Evolutionary conservation across 495 filamentous ascomycete species (phyloP).

Genomic region (Neurospora sp.): DNA sequence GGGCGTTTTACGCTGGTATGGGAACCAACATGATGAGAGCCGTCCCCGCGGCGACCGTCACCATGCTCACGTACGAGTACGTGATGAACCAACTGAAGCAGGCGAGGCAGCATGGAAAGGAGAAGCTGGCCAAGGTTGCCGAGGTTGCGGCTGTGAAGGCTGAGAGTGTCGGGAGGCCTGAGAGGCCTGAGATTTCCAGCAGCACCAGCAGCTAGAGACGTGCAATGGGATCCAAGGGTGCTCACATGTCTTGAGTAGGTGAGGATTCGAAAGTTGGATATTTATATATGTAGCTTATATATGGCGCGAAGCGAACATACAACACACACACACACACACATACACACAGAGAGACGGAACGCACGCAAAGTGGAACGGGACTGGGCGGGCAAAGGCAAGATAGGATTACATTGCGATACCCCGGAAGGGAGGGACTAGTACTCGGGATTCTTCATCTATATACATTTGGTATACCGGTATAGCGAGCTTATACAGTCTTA

Average conservation of each 20-base stretch:
- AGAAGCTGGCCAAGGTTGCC: slow-evolving; percentile 12
- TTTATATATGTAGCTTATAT: not conserved
- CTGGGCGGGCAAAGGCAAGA: not conserved
- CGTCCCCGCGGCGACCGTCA: slow-evolving; percentile 89
- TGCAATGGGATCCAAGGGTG: not conserved
- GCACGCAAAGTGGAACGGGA: not conserved
- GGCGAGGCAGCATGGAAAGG: slow-evolving; percentile 20
- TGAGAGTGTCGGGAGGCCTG: not conserved
- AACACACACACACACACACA: not conserved
- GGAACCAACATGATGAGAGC: slow-evolving; percentile 96
- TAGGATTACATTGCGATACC: not conserved
- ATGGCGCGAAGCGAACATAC: not conserved
- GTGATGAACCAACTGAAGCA: slow-evolving; percentile 48
- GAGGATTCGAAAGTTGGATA: not conserved
- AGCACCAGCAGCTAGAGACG: not conserved
- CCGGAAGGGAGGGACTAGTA: not conserved
- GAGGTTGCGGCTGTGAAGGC: not conserved
- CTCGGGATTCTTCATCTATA: not conserved
- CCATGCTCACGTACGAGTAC: slow-evolving; percentile 94
- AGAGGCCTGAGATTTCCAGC: not conserved
- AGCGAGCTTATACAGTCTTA: not conserved
- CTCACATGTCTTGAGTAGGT: not conserved
- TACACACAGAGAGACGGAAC: not conserved
- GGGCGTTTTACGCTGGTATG: slow-evolving; percentile 95
- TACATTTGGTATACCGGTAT: not conserved